phyloP scores from a whole-genome alignment of 768 basidiomycete genomes.

The Cyclocybe cylindracea region DNA sequence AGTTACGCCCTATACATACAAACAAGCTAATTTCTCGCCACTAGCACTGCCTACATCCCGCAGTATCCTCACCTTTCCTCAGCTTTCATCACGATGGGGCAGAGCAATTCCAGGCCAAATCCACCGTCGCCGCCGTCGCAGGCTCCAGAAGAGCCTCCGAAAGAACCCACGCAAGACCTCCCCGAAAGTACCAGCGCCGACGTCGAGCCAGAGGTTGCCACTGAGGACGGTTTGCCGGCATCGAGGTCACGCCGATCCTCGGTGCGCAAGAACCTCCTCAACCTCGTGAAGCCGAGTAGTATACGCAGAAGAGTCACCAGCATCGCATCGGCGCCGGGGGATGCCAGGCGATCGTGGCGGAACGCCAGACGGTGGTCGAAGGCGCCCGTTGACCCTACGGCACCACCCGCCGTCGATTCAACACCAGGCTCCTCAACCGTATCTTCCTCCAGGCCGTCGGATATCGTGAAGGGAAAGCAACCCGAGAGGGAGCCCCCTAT shows the following conservation, averaged over 20 bases:
- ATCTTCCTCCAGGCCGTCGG: slow-evolving; percentile 14
- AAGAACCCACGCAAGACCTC: slow-evolving; percentile 1
- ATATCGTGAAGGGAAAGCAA: slow-evolving; percentile 23
- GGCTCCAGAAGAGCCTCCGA: not conserved
- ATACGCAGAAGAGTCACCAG: slow-evolving; percentile 18
- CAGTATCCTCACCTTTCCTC: slow-evolving; percentile 10
- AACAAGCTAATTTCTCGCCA: slow-evolving; percentile 15
- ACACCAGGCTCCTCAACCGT: slow-evolving; percentile 9
- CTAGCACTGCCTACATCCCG: slow-evolving; percentile 6
- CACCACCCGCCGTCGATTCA: slow-evolving; percentile 2
- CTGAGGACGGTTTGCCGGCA: slow-evolving; percentile 3
- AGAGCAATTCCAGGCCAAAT: slow-evolving; percentile 17
- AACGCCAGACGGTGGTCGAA: slow-evolving; percentile 34
- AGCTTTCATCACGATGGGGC: slow-evolving; percentile 17
- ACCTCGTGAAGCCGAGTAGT: slow-evolving; percentile 21
- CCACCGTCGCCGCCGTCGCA: not conserved
- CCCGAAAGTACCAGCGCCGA: slow-evolving; percentile 17
- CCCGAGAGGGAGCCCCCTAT: slow-evolving; percentile 6
- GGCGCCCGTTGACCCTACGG: slow-evolving; percentile 19
- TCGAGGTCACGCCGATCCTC: slow-evolving; percentile 24
- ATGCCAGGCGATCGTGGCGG: slow-evolving; percentile 22
- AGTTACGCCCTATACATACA: not conserved
- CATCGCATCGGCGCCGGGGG: slow-evolving; percentile 8
- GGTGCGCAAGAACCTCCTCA: slow-evolving; percentile 22
- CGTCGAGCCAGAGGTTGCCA: slow-evolving; percentile 6